phyloP scores from a whole-genome alignment of 495 filamentous ascomycete species.

The Cercophora samala region DNA sequence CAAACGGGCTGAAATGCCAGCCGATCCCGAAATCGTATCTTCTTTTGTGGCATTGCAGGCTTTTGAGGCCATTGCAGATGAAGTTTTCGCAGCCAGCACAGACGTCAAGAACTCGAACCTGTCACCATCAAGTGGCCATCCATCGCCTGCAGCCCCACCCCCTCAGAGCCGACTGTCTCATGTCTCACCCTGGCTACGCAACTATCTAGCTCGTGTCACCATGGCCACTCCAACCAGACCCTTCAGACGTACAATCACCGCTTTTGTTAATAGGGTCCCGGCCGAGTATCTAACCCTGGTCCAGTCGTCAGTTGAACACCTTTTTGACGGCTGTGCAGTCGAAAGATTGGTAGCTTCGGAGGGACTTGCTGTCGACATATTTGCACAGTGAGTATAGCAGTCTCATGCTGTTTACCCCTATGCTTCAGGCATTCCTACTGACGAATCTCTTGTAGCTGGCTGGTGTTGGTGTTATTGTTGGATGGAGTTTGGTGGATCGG shows the following conservation, averaged over 20 bases:
- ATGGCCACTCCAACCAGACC: slow-evolving; percentile 23
- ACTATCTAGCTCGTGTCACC: slow-evolving; percentile 25
- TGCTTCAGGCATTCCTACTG: too few relatives aligned
- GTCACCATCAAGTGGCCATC: background rate
- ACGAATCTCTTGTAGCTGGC: slow-evolving; percentile 23
- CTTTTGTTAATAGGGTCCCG: slow-evolving; percentile 29
- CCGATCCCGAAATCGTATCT: background rate
- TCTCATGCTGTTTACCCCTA: too few relatives aligned
- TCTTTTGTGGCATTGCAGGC: background rate
- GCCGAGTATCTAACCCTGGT: slow-evolving; percentile 21
- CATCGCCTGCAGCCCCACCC: slow-evolving; percentile 14
- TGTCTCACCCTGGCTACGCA: slow-evolving; percentile 27
- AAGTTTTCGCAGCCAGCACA: background rate
- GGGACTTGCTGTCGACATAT: slow-evolving; percentile 43
- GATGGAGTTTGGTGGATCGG: slow-evolving; percentile 48
- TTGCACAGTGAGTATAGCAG: slow-evolving; percentile 28
- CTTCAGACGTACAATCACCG: slow-evolving; percentile 20
- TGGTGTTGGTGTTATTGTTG: slow-evolving; percentile 43
- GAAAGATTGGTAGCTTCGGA: slow-evolving; percentile 2
- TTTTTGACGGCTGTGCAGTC: slow-evolving; percentile 10
- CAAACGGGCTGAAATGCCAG: background rate
- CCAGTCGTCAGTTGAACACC: slow-evolving; percentile 15
- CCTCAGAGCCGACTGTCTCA: slow-evolving; percentile 4
- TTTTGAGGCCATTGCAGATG: background rate
- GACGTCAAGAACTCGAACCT: background rate